Evolutionary conservation across 768 basidiomycete species (phyloP).

Genomic region (Favolaschia claudopus): DNA sequence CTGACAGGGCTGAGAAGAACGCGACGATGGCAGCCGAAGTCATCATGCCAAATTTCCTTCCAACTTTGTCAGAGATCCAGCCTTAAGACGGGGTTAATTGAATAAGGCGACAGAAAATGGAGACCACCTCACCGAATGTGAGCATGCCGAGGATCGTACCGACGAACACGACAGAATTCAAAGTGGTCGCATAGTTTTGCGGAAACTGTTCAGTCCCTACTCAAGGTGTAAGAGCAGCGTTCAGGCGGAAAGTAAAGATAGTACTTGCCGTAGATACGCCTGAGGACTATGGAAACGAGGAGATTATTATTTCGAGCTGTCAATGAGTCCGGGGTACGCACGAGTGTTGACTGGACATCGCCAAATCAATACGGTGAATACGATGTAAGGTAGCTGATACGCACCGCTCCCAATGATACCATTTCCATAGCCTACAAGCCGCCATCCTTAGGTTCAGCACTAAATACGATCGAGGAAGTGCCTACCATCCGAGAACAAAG

Average conservation of each 20-base stretch:
- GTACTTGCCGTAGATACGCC: conserved; percentile 69
- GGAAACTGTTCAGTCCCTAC: no score
- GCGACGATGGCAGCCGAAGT: conserved; percentile 83
- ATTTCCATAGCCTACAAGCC: conserved; percentile 74
- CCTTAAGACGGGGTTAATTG: conserved; percentile 37
- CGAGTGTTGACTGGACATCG: conserved; percentile 67
- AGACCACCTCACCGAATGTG: conserved; percentile 58
- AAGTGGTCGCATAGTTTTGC: conserved; percentile 65
- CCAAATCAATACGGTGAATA: conserved; percentile 1
- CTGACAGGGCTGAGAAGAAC: conserved; percentile 83
- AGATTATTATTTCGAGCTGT: background rate
- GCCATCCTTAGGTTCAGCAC: conserved; percentile 1
- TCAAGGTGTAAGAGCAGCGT: no score
- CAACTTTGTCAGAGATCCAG: conserved; percentile 85
- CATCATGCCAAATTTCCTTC: conserved; percentile 93
- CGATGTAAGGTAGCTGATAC: conserved; percentile 36
- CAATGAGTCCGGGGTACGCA: conserved; percentile 39
- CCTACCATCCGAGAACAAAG: conserved; percentile 85
- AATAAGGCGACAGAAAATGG: background rate
- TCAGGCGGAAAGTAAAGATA: no score
- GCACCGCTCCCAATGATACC: conserved; percentile 78
- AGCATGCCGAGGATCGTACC: conserved; percentile 91
- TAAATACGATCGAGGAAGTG: background rate
- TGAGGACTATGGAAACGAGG: conserved; percentile 58
- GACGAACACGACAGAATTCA: conserved; percentile 80